Evolutionary conservation across 2,329 filamentous ascomycete genomes (phyloP), one percentile per base, ranked within the genome.

Genomic region (Nigrograna mackinnonii): DNA sequence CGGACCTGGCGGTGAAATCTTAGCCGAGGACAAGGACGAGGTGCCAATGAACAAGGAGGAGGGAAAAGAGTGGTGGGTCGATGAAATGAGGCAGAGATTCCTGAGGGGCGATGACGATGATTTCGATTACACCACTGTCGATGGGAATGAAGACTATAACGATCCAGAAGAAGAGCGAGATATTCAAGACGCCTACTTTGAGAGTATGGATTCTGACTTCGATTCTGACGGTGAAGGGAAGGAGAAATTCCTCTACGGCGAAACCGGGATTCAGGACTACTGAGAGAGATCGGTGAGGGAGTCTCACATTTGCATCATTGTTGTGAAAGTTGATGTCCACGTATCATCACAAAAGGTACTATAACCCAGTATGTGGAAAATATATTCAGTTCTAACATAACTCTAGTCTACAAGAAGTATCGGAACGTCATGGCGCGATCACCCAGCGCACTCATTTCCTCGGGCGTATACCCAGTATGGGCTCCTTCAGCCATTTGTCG

Each of bases 181-280:
- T 39, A 73, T 74, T 12, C 79, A 92, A 66, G 89, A 95, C 26
- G 78, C 77, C 16, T 95, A 88, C 74, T 91, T 95, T 60, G 88
- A 91, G 17, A 83, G 84, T 5, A 86, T 95, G 72, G 85, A 88
- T 54, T 85, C 87, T 0, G 76, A 77, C 35, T 89, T 85, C 79
- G 73, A 79, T 21, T 72, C 74, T 28, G 76, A 74, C 37, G 71
- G 68, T 5, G 62, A 74, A 42, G 60, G 62, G 5, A 62, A 58
- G 43, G 61, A 63, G 47, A 72, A 53, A 61, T 60, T 51, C 35
- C 50, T 62, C 54, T 64, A 47, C 6, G 74, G 74, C 2, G 71
- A 78, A 58, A 78, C 75, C 20, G 74, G 75, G 9, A 64, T 77
- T 36, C 73, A 76, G 41, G 75, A 78, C 48, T 78, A 71, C 45